Conservation (phyloP, 148 eudicot species). For the Gaultheria prostrata region DNA sequence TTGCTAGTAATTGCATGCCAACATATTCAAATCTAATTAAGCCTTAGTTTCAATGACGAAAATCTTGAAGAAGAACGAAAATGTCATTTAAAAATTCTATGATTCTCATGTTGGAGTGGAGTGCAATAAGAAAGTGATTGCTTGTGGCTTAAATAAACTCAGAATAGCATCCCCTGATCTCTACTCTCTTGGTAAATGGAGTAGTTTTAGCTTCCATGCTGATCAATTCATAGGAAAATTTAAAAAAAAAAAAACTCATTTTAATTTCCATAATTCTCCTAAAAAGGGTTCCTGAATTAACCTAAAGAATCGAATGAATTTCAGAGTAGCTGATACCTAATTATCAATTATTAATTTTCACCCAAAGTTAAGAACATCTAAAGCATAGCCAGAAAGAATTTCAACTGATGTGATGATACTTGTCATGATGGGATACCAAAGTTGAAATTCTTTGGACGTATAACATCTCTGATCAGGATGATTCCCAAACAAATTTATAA, state of each 20-base stretch:
- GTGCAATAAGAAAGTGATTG: background rate
- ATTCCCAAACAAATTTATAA: background rate
- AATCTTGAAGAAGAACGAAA: too few relatives aligned
- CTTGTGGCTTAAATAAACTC: background rate
- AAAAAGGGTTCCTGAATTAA: background rate
- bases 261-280: background rate
- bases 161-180: background rate
- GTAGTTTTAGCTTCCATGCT: background rate
- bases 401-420: background rate
- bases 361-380: background rate
- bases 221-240: background rate
- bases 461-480: background rate
- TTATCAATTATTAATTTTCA: too few relatives aligned
- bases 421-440: background rate
- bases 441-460: background rate
- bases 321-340: background rate
- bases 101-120: background rate
- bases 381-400: background rate
- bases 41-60: too few relatives aligned
- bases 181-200: too few relatives aligned
- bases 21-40: too few relatives aligned
- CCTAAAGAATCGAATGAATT: background rate
- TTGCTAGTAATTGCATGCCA: too few relatives aligned
- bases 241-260: too few relatives aligned
- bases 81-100: too few relatives aligned